phyloP scores from a whole-genome alignment of 306 rosid species.

The Vigna trinervia region DNA sequence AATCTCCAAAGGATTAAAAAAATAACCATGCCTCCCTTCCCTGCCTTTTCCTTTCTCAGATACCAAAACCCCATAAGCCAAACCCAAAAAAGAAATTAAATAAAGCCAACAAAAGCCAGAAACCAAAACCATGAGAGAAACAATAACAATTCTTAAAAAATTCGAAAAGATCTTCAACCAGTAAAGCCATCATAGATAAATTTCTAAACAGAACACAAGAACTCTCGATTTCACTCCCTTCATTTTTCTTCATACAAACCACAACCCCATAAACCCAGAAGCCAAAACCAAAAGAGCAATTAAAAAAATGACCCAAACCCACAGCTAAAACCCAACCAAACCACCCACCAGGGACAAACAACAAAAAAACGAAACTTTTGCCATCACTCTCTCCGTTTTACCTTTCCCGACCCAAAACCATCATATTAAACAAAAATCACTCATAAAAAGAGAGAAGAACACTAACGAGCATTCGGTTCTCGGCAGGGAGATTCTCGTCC shows the following conservation, averaged over 20 bases:
- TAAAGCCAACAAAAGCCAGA: neutral
- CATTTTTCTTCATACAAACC: neutral
- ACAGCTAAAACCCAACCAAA: neutral
- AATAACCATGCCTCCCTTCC: neutral
- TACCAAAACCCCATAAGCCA: neutral
- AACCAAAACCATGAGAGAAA: neutral
- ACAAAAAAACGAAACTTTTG: neutral
- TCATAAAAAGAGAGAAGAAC: slow-evolving; percentile 9
- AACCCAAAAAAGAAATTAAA: neutral
- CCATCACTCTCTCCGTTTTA: neutral
- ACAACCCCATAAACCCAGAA: slow-evolving; percentile 8
- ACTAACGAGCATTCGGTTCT: slow-evolving; percentile 87
- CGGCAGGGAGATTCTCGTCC: slow-evolving; percentile 65
- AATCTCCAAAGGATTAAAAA: neutral
- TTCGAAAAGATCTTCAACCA: neutral
- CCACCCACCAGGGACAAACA: neutral
- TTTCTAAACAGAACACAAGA: neutral
- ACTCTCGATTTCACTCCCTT: neutral
- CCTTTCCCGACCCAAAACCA: neutral
- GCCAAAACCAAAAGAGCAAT: too few species aligned
- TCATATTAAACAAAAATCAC: neutral
- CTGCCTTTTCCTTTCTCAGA: neutral
- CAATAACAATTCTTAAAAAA: neutral
- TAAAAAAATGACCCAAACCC: neutral
- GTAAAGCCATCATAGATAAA: neutral